These are phyloP conservation scores for Paramecium sexaurelia DNA, from an alignment of 73 alveolate species.

Conservation along the genomic window DNA sequence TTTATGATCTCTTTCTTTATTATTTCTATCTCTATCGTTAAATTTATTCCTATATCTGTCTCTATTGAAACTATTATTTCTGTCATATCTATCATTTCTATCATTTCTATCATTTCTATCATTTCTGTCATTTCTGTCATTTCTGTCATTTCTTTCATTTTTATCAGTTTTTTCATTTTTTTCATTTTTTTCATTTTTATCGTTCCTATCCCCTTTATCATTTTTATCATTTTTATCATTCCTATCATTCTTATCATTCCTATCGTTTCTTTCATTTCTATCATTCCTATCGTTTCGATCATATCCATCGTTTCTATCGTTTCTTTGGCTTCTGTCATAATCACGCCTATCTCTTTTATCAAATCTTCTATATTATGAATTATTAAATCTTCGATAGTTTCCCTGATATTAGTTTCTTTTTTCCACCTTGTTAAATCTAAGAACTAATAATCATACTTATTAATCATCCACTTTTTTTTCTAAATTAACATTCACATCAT, in stretches of 20 bases:
- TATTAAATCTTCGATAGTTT: not conserved
- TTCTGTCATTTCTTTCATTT: not conserved
- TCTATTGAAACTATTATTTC: not conserved
- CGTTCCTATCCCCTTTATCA: not conserved
- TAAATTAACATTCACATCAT: slow-evolving; percentile 38
- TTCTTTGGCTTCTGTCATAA: not conserved
- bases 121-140: not conserved
- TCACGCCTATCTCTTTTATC: not conserved
- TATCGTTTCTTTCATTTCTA: not conserved
- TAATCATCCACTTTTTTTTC: slow-evolving; percentile 20
- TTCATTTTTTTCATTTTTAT: not conserved
- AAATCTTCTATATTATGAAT: not conserved
- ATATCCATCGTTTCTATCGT: not conserved
- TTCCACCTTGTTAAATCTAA: not conserved
- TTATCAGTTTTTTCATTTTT: not conserved
- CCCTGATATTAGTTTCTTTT: not conserved
- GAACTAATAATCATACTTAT: slow-evolving; percentile 17
- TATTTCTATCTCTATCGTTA: not conserved
- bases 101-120: not conserved
- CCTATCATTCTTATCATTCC: not conserved
- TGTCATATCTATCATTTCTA: not conserved
- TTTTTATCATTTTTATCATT: not conserved
- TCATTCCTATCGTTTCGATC: not conserved
- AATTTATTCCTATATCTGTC: not conserved
- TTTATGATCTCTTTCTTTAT: not conserved